Base-by-base conservation (phyloP, 2,329 filamentous ascomycete genomes). In the Didymosphaeria variabile region DNA sequence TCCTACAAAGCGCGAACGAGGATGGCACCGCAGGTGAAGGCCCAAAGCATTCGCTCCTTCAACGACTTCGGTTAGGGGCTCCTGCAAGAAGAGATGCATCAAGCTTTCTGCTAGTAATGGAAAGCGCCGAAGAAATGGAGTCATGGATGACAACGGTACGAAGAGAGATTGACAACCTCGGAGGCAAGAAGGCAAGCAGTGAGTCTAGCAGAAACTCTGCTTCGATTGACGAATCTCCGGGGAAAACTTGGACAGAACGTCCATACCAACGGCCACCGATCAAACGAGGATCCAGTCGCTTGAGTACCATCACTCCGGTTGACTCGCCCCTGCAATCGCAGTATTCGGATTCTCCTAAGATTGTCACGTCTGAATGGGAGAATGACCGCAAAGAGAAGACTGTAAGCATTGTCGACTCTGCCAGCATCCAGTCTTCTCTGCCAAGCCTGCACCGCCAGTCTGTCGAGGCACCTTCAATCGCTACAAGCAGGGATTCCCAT, bases 121-220 rank as follows among this genome's bases (percentile, higher is more conserved):
- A 92, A 55, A 87, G 81, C 62, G 88, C 90, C 2, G 87, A 90
- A 64, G 88, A 91, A 47, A 91, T 94, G 90, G 89, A 93, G 61
- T 80, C 82, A 46, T 95, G 92, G 92, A 87, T 94, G 73, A 83
- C 84, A 1, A 82, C 85, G 0, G 80, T 94, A 32, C 86, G 91
- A 42, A 84, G 84, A 57, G 88, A 91, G 70, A 93, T 94, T 55
- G 88, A 92, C 67, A 81, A 82, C 6, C 78, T 91, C 8, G 90
- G 90, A 31, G 91, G 91, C 19, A 90, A 86, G 79, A 89, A 86
- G 74, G 61, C 61, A 2, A 73, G 69, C 57, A 66, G 72, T 12
- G 75, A 78, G 26, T 64, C 70, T 4, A 67, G 64, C 46, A 54
- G 72, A 32, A 66, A 66, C 17, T 77, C 72, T 4, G 68, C 71